Percentiles rank a stretch among this genome's conserved stretches.
Evolutionary conservation across 371 early-diverging fungal genomes (phyloP).

Genomic region (Haplosporangium sp.): DNA sequence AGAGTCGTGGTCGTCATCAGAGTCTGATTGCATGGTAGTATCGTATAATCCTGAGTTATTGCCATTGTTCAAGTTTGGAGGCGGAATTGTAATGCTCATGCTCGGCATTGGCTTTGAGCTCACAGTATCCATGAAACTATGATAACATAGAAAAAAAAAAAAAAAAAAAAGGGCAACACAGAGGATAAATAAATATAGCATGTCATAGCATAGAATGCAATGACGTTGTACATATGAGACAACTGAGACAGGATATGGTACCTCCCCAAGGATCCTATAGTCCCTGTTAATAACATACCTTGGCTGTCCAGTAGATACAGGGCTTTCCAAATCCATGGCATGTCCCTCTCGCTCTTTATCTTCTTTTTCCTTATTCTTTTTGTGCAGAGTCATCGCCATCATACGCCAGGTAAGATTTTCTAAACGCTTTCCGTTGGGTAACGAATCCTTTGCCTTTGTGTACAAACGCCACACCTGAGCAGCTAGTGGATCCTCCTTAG

Average conservation of each 20-base stretch:
- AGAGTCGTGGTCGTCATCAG: conserved; percentile 50
- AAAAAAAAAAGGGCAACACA: not conserved
- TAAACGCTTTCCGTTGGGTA: conserved; percentile 73
- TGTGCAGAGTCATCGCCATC: conserved; percentile 73
- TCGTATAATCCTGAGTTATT: conserved; percentile 36
- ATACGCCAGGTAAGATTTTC: conserved; percentile 81
- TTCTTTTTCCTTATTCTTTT: conserved; percentile 59
- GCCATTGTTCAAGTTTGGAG: conserved; percentile 30
- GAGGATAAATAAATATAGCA: not conserved
- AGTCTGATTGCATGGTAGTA: conserved; percentile 52
- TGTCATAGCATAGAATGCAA: not conserved
- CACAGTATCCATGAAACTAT: conserved; percentile 49
- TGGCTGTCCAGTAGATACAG: conserved; percentile 42
- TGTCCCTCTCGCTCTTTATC: conserved; percentile 39
- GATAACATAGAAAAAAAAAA: not conserved
- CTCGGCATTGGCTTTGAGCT: conserved; percentile 50
- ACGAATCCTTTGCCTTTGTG: conserved; percentile 73
- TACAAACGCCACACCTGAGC: conserved; percentile 78
- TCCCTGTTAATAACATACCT: conserved; percentile 22
- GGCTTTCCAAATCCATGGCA: conserved; percentile 39
- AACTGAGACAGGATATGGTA: not conserved
- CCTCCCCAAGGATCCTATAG: no score
- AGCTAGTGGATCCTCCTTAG: conserved; percentile 68
- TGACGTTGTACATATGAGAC: conserved; percentile 2
- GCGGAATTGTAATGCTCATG: conserved; percentile 50